phyloP scores from a whole-genome alignment of 2,329 filamentous ascomycete genomes.

The Clathrospora elynae region DNA sequence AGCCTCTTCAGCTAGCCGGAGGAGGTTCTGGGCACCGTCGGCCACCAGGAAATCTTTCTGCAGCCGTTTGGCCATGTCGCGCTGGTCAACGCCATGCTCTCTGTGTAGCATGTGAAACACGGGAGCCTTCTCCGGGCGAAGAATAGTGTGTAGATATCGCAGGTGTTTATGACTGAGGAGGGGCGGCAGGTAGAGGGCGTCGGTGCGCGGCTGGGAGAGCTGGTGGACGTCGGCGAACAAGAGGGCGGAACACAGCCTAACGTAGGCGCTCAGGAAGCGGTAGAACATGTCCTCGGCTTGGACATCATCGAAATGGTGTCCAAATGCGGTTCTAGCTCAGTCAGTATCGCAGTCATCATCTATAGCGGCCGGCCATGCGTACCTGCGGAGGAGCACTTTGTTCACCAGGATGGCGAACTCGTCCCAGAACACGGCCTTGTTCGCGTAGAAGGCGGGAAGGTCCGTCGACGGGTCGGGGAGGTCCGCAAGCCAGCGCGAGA shows the following conservation, averaged over 20 bases:
- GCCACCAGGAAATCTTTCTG: conserved; percentile 32
- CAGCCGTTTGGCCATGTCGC: conserved; percentile 26
- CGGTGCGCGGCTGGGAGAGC: conserved; percentile 23
- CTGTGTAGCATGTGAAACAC: conserved; percentile 37
- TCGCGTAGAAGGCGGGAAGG: conserved; percentile 32
- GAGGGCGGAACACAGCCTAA: conserved; percentile 34
- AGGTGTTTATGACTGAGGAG: conserved; percentile 41
- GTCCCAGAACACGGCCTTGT: conserved; percentile 43
- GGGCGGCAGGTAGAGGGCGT: conserved; percentile 21
- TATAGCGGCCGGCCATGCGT: conserved; percentile 21
- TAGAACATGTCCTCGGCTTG: conserved; percentile 34
- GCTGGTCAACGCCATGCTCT: conserved; percentile 32
- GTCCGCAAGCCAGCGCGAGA: conserved; percentile 37
- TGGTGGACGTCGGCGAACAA: conserved; percentile 33
- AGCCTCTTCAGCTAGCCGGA: conserved; percentile 27
- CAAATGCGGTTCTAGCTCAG: conserved; percentile 33
- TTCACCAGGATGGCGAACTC: conserved; percentile 37
- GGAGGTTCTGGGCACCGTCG: conserved; percentile 34
- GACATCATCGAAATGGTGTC: conserved; percentile 32
- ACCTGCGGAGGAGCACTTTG: conserved; percentile 37
- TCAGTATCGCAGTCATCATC: conserved; percentile 21
- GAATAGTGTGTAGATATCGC: conserved; percentile 28
- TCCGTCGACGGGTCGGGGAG: conserved; percentile 31
- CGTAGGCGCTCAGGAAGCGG: conserved; percentile 37
- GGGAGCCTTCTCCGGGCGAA: conserved; percentile 31